Evolutionary conservation across 1,139 yeast genomes (phyloP).

Genomic region (Tardiomyces depauwii): DNA sequence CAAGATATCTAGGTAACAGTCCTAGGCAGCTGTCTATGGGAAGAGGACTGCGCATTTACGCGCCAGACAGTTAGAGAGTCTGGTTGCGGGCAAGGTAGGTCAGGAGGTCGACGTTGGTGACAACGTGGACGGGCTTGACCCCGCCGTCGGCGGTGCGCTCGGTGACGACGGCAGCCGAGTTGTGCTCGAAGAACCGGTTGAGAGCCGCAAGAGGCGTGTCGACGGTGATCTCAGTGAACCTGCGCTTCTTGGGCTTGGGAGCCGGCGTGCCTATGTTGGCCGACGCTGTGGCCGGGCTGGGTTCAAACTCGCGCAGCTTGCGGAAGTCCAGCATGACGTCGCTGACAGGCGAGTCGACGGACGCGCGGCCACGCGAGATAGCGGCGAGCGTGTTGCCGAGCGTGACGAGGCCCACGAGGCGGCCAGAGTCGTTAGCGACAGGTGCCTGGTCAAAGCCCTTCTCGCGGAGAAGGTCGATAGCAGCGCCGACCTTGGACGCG

Average conservation of each 20-base stretch:
- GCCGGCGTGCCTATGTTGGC: conserved; percentile 18
- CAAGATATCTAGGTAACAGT: no score
- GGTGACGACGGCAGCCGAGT: conserved; percentile 78
- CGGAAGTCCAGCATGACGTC: conserved; percentile 66
- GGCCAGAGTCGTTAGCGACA: conserved; percentile 50
- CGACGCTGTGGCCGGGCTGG: conserved; percentile 42
- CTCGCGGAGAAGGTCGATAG: conserved; percentile 58
- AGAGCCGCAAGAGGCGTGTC: conserved; percentile 58
- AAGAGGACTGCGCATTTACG: no score
- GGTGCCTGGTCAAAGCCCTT: conserved; percentile 86
- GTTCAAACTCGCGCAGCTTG: conserved; percentile 45
- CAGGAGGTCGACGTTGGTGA: conserved; percentile 77
- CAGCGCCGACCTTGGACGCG: conserved; percentile 51
- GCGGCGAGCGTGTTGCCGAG: conserved; percentile 62
- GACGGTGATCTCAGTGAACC: conserved; percentile 58
- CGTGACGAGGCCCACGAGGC: conserved; percentile 67
- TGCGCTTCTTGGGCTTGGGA: conserved; percentile 53
- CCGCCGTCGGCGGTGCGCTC: conserved; percentile 31
- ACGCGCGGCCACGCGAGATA: conserved; percentile 52
- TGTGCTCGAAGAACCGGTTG: conserved; percentile 74
- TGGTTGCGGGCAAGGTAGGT: conserved; percentile 39
- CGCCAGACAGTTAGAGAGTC: neutral
- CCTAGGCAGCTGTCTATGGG: no score
- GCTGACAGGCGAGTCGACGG: conserved; percentile 49
- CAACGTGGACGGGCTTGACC: conserved; percentile 70